phyloP scores from a whole-genome alignment of 2,329 filamentous ascomycete species.

The Colletotrichum neosansevieriae region DNA sequence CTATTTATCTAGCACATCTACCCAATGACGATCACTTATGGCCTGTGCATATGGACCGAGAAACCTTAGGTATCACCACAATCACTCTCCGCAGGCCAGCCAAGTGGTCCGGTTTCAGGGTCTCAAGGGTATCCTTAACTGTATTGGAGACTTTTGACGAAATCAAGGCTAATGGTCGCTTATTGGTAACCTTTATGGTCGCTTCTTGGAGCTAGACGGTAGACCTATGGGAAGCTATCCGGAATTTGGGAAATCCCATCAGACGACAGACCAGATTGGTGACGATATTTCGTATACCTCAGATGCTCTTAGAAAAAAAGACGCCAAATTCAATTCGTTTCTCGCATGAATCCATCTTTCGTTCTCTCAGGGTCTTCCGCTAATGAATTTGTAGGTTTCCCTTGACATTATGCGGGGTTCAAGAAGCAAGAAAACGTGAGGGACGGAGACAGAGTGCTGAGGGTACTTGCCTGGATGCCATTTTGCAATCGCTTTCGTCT shows the following conservation, averaged over 20 bases:
- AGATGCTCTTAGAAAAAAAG: too few relatives aligned
- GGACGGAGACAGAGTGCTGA: background rate
- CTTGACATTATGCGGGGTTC: background rate
- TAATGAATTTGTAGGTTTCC: too few relatives aligned
- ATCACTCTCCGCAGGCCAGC: constrained; percentile 2
- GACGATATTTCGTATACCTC: too few relatives aligned
- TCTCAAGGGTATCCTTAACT: constrained; percentile 4
- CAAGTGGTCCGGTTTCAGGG: constrained; percentile 17
- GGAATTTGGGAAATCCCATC: too few relatives aligned
- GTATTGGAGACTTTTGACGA: background rate
- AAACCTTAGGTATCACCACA: constrained; percentile 7
- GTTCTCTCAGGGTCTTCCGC: too few relatives aligned
- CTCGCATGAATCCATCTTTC: too few relatives aligned
- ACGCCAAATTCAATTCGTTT: too few relatives aligned
- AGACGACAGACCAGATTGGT: too few relatives aligned
- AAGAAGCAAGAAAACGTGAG: background rate
- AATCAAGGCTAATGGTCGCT: background rate
- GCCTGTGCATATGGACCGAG: background rate
- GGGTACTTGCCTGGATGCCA: background rate
- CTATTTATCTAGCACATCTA: constrained; percentile 1
- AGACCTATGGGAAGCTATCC: too few relatives aligned
- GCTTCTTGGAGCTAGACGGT: background rate
- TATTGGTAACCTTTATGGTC: background rate
- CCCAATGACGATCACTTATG: background rate
- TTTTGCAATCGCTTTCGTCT: background rate